These are phyloP conservation scores for Xylariaceae sp. DNA, from an alignment of 2,329 filamentous ascomycete genomes.

Conservation along the genomic window DNA sequence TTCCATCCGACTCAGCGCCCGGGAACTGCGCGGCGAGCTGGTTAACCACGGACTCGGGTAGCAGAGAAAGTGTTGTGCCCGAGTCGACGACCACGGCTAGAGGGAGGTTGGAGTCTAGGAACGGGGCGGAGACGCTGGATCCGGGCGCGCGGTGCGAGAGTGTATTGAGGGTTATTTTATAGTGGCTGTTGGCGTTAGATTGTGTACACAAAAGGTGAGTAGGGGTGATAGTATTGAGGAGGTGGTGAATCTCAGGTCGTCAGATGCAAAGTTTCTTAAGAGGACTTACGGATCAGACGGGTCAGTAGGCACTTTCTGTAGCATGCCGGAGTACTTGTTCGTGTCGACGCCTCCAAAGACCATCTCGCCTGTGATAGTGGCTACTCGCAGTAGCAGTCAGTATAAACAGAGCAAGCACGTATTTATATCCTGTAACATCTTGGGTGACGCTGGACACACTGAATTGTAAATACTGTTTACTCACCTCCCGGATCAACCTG, in stretches of 20 bases:
- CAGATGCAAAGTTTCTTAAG: not conserved
- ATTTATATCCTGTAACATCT: not conserved
- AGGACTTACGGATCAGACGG: conserved; percentile 40
- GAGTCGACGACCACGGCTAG: conserved; percentile 57
- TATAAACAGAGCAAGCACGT: not conserved
- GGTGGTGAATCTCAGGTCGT: no score
- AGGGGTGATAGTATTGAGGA: no score
- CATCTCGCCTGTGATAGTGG: conserved; percentile 52
- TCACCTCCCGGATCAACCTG: conserved; percentile 35
- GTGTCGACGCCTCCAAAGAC: conserved; percentile 61
- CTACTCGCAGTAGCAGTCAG: conserved; percentile 26
- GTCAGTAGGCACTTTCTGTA: conserved; percentile 52
- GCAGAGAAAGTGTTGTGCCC: conserved; percentile 56
- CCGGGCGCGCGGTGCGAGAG: conserved; percentile 30
- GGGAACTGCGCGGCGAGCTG: conserved; percentile 52
- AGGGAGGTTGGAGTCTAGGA: conserved; percentile 36
- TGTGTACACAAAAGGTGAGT: no score
- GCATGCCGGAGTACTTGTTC: conserved; percentile 55
- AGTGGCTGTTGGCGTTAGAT: conserved; percentile 34
- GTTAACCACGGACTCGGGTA: conserved; percentile 51
- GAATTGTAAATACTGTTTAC: conserved; percentile 10
- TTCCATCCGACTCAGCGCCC: conserved; percentile 45
- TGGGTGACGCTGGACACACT: not conserved
- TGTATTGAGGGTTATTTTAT: conserved; percentile 35
- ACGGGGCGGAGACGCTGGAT: conserved; percentile 12